phyloP scores from a whole-genome alignment of 2,329 filamentous ascomycete genomes.

The Verticillium isaacii region DNA sequence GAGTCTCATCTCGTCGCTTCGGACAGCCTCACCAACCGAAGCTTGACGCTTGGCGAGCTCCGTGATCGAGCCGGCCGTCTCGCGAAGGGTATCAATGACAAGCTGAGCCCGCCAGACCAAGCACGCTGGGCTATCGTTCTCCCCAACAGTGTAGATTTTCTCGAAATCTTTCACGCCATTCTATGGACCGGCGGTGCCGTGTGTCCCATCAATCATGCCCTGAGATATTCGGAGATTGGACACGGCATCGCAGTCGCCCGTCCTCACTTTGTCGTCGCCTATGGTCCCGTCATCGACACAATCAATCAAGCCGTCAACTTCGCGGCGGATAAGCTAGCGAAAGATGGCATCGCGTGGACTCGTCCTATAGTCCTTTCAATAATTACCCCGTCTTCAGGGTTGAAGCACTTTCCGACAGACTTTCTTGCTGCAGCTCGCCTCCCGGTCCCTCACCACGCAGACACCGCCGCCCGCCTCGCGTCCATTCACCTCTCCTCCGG shows the following conservation, averaged over 20 bases:
- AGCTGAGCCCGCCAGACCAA: constrained; percentile 26
- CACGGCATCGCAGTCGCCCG: constrained; percentile 35
- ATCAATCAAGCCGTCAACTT: constrained; percentile 27
- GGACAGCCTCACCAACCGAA: constrained; percentile 39
- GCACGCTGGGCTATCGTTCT: constrained; percentile 36
- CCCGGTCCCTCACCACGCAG: constrained; percentile 27
- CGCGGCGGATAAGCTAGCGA: constrained; percentile 19
- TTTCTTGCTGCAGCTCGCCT: constrained; percentile 24
- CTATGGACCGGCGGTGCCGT: constrained; percentile 33
- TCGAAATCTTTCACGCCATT: constrained; percentile 36
- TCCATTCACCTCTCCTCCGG: constrained; percentile 45
- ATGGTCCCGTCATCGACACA: constrained; percentile 23
- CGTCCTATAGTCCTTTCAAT: constrained; percentile 29
- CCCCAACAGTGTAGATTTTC: constrained; percentile 39
- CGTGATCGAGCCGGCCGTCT: constrained; percentile 33
- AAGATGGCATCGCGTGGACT: constrained; percentile 24
- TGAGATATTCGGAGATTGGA: constrained; percentile 32
- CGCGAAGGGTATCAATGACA: constrained; percentile 29
- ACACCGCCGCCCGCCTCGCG: constrained; percentile 18
- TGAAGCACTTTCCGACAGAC: constrained; percentile 25
- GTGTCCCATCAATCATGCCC: constrained; percentile 33
- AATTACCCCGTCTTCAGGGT: constrained; percentile 16
- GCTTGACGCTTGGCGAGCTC: constrained; percentile 36
- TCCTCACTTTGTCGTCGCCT: constrained; percentile 34
- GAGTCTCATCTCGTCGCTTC: constrained; percentile 36